phyloP scores from a whole-genome alignment of 495 filamentous ascomycete genomes.

The Xylaria longipes region DNA sequence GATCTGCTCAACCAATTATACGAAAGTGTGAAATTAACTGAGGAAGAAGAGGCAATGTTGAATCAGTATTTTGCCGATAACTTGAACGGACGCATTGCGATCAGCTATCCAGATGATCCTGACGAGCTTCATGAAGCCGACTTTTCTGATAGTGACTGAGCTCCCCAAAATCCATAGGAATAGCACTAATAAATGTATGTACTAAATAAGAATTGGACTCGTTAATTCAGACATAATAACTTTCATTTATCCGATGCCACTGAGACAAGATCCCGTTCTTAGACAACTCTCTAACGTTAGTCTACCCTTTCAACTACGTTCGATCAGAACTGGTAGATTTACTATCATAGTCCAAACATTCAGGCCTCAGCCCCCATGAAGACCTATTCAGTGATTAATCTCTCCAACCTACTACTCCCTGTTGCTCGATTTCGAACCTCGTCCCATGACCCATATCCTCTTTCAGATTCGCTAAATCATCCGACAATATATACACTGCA shows the following conservation, averaged over 20 bases:
- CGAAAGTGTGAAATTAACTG: conserved; percentile 32
- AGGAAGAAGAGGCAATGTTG: conserved; percentile 31
- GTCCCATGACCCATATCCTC: background rate
- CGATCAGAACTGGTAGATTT: background rate
- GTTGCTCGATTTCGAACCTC: background rate
- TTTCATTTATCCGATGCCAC: no score
- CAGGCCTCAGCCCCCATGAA: background rate
- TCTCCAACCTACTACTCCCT: background rate
- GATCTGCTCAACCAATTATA: conserved; percentile 36
- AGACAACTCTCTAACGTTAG: background rate
- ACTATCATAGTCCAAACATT: background rate
- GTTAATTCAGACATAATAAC: background rate
- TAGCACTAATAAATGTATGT: background rate
- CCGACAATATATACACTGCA: no score
- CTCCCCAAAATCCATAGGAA: background rate
- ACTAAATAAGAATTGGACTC: background rate
- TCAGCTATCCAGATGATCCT: conserved; percentile 39
- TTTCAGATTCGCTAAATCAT: background rate
- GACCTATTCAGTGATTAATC: no score
- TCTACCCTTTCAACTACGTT: background rate
- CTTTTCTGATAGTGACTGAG: conserved; percentile 38
- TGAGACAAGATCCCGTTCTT: background rate
- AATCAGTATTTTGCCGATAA: conserved; percentile 24
- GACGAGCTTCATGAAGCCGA: conserved; percentile 44
- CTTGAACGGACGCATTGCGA: conserved; percentile 38